Percentiles rank a stretch among this genome's conserved stretches.
Conservation (phyloP, 768 basidiomycete species). For the Galerina sulciceps region DNA sequence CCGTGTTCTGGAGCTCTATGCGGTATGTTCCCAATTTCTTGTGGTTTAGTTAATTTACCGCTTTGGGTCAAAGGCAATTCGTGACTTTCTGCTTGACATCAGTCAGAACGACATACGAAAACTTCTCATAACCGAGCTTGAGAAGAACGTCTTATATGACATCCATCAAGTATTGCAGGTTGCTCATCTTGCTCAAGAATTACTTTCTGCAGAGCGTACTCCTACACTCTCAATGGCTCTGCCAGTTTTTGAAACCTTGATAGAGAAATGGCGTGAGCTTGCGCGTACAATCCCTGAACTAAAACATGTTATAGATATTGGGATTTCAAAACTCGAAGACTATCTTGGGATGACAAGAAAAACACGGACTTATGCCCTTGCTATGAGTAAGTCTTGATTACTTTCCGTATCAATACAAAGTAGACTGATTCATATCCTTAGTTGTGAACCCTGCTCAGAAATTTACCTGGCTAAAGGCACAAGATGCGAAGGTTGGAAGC, state of each 20-base stretch:
- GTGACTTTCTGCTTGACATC: conserved; percentile 12
- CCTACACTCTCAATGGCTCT: conserved; percentile 36
- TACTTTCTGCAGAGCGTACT: conserved; percentile 35
- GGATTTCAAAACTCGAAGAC: conserved; percentile 34
- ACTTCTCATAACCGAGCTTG: too few species aligned
- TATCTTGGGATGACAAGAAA: conserved; percentile 27
- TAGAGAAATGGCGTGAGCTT: conserved; percentile 16
- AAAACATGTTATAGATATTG: conserved; percentile 26
- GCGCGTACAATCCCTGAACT: conserved; percentile 26
- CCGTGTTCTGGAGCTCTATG: conserved; percentile 24
- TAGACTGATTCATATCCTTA: too few species aligned
- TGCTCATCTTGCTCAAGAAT: conserved; percentile 34
- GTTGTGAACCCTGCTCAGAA: too few species aligned
- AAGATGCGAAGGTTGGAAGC: too few species aligned
- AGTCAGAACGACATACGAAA: too few species aligned
- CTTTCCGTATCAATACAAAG: background rate
- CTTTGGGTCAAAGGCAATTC: too few species aligned
- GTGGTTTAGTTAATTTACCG: too few species aligned
- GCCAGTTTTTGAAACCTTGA: conserved; percentile 34
- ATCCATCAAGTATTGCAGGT: conserved; percentile 32
- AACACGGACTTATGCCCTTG: conserved; percentile 32
- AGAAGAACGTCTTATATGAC: conserved; percentile 28
- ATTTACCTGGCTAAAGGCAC: too few species aligned
- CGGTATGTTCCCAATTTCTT: conserved; percentile 19
- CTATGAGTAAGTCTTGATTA: conserved; percentile 27